Conservation (phyloP, 179 eudicot genomes). For the Silene vulgaris region DNA sequence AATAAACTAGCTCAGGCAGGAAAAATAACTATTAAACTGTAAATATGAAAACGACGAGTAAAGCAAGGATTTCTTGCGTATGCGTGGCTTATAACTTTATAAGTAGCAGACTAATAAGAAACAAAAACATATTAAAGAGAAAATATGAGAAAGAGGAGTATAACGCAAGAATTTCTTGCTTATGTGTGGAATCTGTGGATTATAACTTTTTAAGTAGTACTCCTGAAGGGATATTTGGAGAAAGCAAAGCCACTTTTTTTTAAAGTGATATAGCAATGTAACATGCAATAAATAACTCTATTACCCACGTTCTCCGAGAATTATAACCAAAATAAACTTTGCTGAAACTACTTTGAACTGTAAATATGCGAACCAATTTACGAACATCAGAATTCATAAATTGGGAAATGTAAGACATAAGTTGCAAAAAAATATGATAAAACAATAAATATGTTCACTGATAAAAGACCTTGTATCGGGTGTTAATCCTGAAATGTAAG, state of each 20-base stretch:
- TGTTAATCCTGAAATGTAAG: conserved; percentile 94
- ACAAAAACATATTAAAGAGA: conserved; percentile 5
- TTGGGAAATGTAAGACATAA: too few species aligned
- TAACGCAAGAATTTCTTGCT: neutral
- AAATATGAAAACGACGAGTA: too few species aligned
- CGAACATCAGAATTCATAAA: neutral
- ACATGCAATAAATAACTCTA: neutral
- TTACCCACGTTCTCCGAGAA: neutral
- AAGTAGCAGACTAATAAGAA: conserved; percentile 12
- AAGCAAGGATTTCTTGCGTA: too few species aligned
- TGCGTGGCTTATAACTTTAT: too few species aligned
- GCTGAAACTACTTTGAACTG: neutral
- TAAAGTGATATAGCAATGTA: neutral
- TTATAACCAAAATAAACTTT: conserved; percentile 3
- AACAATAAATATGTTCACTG: conserved; percentile 2
- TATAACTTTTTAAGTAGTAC: too few species aligned
- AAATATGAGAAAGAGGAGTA: neutral
- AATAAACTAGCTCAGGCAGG: conserved; percentile 22
- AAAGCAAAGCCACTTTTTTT: conserved; percentile 4
- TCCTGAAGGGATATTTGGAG: too few species aligned
- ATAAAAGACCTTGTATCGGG: conserved; percentile 70
- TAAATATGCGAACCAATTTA: neutral
- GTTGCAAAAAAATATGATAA: neutral
- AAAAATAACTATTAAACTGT: neutral
- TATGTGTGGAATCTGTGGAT: too few species aligned